Evolutionary conservation across 2,329 filamentous ascomycete genomes (phyloP).

Genomic region (Hypoxylon sp.): DNA sequence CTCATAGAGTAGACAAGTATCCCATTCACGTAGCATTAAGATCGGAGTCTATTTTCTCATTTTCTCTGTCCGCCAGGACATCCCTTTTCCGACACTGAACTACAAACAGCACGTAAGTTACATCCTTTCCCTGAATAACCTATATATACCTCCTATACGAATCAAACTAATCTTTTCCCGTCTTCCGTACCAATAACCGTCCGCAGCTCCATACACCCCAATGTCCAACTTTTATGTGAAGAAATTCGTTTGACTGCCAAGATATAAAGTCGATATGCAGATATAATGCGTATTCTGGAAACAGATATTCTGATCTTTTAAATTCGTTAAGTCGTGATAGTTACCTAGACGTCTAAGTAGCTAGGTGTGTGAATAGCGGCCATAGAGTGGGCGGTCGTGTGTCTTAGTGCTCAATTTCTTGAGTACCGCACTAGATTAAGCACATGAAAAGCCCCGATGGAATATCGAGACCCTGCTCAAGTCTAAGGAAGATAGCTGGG

Average conservation of each 20-base stretch:
- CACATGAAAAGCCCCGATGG: not conserved
- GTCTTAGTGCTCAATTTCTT: not conserved
- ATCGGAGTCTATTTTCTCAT: not conserved
- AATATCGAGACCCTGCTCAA: not conserved
- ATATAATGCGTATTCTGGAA: constrained; percentile 3
- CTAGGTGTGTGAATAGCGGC: not conserved
- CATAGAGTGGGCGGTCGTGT: not conserved
- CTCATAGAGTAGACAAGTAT: not conserved
- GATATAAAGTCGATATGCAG: constrained; percentile 2
- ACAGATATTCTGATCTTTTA: not conserved
- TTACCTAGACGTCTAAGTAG: not conserved
- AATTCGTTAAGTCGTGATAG: not conserved
- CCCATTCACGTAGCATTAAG: not conserved
- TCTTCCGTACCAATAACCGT: not conserved
- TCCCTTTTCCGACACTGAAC: not conserved
- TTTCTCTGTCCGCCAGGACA: not conserved
- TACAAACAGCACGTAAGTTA: not conserved
- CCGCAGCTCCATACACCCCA: not conserved
- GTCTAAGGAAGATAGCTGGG: constrained; percentile 34
- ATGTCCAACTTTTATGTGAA: not conserved
- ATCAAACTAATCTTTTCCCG: constrained; percentile 3
- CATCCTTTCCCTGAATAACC: not conserved
- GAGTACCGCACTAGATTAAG: not conserved
- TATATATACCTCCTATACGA: not conserved
- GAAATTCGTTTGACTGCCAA: not conserved